These are phyloP conservation scores for Metarhizium brunneum DNA, from an alignment of 2,329 filamentous ascomycete genomes.

Conservation along the genomic window DNA sequence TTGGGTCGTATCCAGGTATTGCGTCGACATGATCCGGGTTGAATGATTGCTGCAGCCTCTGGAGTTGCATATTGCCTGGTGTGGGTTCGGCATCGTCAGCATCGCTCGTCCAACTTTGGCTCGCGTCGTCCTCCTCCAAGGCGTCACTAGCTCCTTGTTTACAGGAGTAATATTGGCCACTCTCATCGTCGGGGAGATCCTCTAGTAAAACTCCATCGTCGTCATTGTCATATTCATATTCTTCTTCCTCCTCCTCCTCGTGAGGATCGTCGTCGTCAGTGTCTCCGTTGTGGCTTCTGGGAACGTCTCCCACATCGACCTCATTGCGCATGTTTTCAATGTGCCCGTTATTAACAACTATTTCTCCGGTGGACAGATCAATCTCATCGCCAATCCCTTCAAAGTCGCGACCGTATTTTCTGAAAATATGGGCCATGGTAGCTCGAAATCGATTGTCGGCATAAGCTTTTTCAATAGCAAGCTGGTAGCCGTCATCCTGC, in stretches of 20 bases:
- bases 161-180: not conserved
- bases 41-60: slow-evolving; percentile 4
- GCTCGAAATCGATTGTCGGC: slow-evolving; percentile 68
- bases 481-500: slow-evolving; percentile 44
- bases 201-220: slow-evolving; percentile 25
- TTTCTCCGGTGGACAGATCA: slow-evolving; percentile 68
- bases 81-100: slow-evolving; percentile 2
- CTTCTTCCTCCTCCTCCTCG: slow-evolving; percentile 12
- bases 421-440: slow-evolving; percentile 81
- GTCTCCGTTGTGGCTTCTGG: slow-evolving; percentile 3
- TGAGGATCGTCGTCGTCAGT: not conserved
- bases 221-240: slow-evolving; percentile 16
- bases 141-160: not conserved
- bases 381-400: slow-evolving; percentile 81
- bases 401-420: slow-evolving; percentile 80
- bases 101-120: slow-evolving; percentile 4
- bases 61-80: slow-evolving; percentile 5
- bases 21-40: slow-evolving; percentile 2
- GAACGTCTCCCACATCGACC: slow-evolving; percentile 34
- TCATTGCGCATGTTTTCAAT: slow-evolving; percentile 50
- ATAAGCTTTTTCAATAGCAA: slow-evolving; percentile 52
- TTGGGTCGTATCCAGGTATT: slow-evolving; percentile 1
- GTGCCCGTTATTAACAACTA: slow-evolving; percentile 90
- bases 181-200: slow-evolving; percentile 19
- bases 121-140: slow-evolving; percentile 7